Evolutionary conservation across 2,329 filamentous ascomycete genomes (phyloP), one percentile per base, ranked within the genome.

Genomic region (Curvularia sp.): DNA sequence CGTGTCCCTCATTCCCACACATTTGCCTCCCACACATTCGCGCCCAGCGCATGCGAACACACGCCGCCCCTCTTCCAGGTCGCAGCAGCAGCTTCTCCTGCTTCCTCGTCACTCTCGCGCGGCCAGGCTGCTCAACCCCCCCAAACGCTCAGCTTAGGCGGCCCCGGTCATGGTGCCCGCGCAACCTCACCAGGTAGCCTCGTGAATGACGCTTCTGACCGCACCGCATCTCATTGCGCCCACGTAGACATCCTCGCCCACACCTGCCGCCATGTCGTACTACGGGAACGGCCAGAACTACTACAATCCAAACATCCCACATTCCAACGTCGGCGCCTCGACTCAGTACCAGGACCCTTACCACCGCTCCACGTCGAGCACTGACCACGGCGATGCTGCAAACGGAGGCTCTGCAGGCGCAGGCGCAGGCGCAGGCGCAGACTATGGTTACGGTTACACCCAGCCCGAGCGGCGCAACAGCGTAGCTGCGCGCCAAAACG

Each of bases 331-430:
- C 49, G 74, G 75, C 57, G 69, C 77, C 43, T 74, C 69, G 19
- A 60, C 62, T 58, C 72, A 71, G 43, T 76, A 77, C 57, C 74
- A 74, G 53, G 72, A 74, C 58, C 61, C 70, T n/a, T 72, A 77
- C 61, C 64, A 81, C 61, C 79, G 79, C 59, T 83, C 90, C 65
- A 84, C 86, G 64, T 84, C 86, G 48, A 94, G 89, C 80, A 93
- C 91, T 80, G 88, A 92, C 75, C 86, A 84, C 65, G 90, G 89
- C 64, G 91, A 95, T 75, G 90, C 94, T 74, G 78, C 80, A 48
- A 86, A 87, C 54, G 78, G 69, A 23, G 69, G 80, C 43, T 7
- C 21, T 15, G 55, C 77, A 39, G 90, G 94, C 74, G 78, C 80
- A 48, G 86, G 87, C 55, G 78, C 68, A 21, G 56, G 77, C 79